phyloP scores from a whole-genome alignment of 805 yeast genomes.

The Barnettozyma sucrosica region DNA sequence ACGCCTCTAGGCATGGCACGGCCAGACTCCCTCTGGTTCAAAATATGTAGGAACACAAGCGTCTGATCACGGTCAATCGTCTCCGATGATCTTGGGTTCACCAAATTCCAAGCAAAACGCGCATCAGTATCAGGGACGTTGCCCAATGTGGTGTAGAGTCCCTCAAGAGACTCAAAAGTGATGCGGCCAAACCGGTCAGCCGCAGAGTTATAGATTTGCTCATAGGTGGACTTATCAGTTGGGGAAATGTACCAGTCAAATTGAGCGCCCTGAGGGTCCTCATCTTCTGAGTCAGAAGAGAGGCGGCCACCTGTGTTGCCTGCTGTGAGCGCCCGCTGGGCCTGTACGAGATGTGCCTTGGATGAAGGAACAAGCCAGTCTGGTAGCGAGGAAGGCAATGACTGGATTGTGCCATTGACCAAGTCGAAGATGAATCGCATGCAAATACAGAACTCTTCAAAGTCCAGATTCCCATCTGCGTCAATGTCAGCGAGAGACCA shows the following conservation, averaged over 20 bases:
- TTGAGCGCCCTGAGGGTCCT: constrained; percentile 25
- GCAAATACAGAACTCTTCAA: constrained; percentile 96
- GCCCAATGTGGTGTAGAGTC: constrained; percentile 59
- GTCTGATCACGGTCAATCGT: constrained; percentile 93
- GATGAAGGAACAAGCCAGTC: constrained; percentile 90
- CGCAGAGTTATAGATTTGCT: constrained; percentile 66
- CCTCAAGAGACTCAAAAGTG: constrained; percentile 62
- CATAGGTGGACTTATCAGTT: constrained; percentile 71
- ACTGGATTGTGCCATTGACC: constrained; percentile 63
- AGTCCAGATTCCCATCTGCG: constrained; percentile 84
- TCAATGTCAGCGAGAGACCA: constrained; percentile 96
- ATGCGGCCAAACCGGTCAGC: constrained; percentile 78
- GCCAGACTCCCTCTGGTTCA: constrained; percentile 83
- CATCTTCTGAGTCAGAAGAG: constrained; percentile 56
- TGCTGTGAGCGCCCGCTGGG: constrained; percentile 53
- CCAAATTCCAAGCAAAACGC: constrained; percentile 89
- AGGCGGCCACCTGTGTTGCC: constrained; percentile 21
- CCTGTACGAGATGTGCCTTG: constrained; percentile 79
- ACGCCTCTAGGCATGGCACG: constrained; percentile 87
- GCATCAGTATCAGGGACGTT: constrained; percentile 81
- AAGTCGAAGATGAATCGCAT: constrained; percentile 92
- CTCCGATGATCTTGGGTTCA: constrained; percentile 82
- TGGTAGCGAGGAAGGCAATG: constrained; percentile 72
- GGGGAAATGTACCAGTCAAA: constrained; percentile 98
- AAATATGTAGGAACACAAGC: constrained; percentile 79